Percentiles rank a stretch among this genome's conserved stretches.
Evolutionary conservation across 2,329 filamentous ascomycete species (phyloP).

Genomic region (Plectosphaerella sp.): DNA sequence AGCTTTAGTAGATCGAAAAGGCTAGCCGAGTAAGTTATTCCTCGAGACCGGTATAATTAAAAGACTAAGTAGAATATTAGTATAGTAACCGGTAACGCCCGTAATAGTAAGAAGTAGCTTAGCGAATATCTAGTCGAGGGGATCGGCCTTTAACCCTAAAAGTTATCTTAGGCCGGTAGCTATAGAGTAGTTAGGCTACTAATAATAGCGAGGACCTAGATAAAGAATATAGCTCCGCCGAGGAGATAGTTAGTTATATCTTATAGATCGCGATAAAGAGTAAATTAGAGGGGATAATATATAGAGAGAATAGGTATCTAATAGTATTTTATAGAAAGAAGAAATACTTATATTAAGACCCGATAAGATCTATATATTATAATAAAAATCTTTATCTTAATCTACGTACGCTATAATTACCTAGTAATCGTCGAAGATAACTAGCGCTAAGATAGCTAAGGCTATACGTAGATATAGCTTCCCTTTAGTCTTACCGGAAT

Average conservation of each 20-base stretch:
- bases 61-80: slow-evolving; percentile 9
- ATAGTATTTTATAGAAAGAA: no score
- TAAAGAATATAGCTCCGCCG: slow-evolving; percentile 1
- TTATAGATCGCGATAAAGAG: not conserved
- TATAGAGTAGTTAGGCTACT: slow-evolving; percentile 5
- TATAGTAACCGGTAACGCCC: slow-evolving; percentile 10
- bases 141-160: slow-evolving; percentile 6
- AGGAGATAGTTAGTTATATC: no score
- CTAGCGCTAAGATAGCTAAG: no score
- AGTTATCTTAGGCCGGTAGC: slow-evolving; percentile 3
- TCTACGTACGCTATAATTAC: no score
- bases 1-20: slow-evolving; percentile 10
- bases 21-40: slow-evolving; percentile 9
- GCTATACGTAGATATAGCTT: no score
- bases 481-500: no score
- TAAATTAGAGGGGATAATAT: no score
- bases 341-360: no score
- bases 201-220: slow-evolving; percentile 7
- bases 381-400: no score
- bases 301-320: no score
- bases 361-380: no score
- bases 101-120: slow-evolving; percentile 7
- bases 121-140: slow-evolving; percentile 6
- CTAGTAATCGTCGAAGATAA: no score
- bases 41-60: slow-evolving; percentile 9